Base-by-base conservation (phyloP, 441 rosid species). In the Pelargonium fulgidum region DNA sequence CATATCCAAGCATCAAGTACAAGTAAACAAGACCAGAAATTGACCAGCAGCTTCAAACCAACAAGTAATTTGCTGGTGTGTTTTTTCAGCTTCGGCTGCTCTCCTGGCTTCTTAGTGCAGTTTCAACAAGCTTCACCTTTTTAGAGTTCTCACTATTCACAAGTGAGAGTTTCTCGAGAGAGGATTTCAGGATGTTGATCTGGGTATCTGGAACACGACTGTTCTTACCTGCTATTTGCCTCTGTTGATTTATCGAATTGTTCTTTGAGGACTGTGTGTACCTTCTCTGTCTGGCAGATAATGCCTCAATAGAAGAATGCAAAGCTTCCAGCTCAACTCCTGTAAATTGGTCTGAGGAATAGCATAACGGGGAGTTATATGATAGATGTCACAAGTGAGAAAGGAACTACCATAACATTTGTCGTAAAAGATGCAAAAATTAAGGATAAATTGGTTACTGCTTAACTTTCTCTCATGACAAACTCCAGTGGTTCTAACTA, bases 301-400 rank as follows among this genome's bases (percentile, higher is more conserved):
- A 73, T 12, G 96, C 77, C 24, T 85, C 87, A 4, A 94, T 86
- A 19, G 97, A 86, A 64, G 88, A 80, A 59, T 67, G 88, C 77
- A 94, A 71, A 41, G 94, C 91, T 29, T 84, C 93, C 75, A 90
- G 77, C 80, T 94, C 99, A 9, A 89, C 86, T 75, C 86, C 88
- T 6, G 77, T 50, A 66, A 85, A 87, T 36, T 85, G 88, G 72
- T 84, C 99, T 92, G 90, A 81, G 71, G 13, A 59, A 74, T 3
- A 65, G 24, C 42, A 56, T 67, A 78, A 56, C n/a, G 24, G 24
- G 24, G 24, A 22, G 24, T 22, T 22, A 22, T 22, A 22, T 0
- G 24, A 22, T 22, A 22, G 24, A 22, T 22, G 24, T 22, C 24
- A 22, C 24, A 22, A 22, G 24, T 22, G 24, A 22, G 0, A 22